A percentile compares a stretch with the other conserved stretches of the same genome.
These are phyloP conservation scores for Incumbomyces delicatus DNA, from an alignment of 2,329 filamentous ascomycete genomes.

Conservation along the genomic window DNA sequence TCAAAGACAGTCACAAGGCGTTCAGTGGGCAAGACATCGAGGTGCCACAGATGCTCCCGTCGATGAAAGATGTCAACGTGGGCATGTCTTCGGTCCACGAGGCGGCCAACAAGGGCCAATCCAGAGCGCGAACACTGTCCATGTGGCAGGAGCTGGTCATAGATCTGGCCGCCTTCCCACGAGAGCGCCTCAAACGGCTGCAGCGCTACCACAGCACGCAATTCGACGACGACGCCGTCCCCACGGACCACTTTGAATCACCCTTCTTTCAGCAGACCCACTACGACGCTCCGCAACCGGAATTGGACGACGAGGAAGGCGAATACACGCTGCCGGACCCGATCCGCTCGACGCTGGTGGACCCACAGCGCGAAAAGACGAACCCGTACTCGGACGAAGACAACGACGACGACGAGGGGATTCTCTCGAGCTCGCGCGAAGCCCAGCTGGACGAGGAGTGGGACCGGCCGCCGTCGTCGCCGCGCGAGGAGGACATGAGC, in stretches of 20 bases:
- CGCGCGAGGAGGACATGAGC: not conserved
- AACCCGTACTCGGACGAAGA: slow-evolving; percentile 4
- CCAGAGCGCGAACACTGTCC: slow-evolving; percentile 12
- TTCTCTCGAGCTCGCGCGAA: not conserved
- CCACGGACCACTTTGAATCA: slow-evolving; percentile 4
- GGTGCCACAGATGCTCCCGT: slow-evolving; percentile 8
- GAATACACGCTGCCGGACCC: slow-evolving; percentile 20
- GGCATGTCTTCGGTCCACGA: slow-evolving; percentile 5
- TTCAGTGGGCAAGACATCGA: not conserved
- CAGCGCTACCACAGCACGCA: slow-evolving; percentile 17
- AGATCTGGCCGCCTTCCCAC: slow-evolving; percentile 19
- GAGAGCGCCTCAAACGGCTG: slow-evolving; percentile 18
- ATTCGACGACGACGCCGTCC: slow-evolving; percentile 18
- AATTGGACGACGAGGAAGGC: slow-evolving; percentile 19
- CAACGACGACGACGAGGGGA: not conserved
- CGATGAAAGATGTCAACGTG: slow-evolving; percentile 10
- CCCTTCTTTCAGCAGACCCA: slow-evolving; percentile 14
- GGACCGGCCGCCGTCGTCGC: slow-evolving; percentile 1
- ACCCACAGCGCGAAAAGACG: slow-evolving; percentile 5
- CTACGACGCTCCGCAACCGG: slow-evolving; percentile 16
- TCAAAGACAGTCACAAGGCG: slow-evolving; percentile 16
- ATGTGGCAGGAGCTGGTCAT: slow-evolving; percentile 20
- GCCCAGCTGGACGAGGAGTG: slow-evolving; percentile 1
- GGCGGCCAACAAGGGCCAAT: not conserved
- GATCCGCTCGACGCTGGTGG: slow-evolving; percentile 9